A percentile compares a stretch with the other conserved stretches of the same genome.
phyloP scores from a whole-genome alignment of 345 rosid genomes.

The Alliaria petiolata region DNA sequence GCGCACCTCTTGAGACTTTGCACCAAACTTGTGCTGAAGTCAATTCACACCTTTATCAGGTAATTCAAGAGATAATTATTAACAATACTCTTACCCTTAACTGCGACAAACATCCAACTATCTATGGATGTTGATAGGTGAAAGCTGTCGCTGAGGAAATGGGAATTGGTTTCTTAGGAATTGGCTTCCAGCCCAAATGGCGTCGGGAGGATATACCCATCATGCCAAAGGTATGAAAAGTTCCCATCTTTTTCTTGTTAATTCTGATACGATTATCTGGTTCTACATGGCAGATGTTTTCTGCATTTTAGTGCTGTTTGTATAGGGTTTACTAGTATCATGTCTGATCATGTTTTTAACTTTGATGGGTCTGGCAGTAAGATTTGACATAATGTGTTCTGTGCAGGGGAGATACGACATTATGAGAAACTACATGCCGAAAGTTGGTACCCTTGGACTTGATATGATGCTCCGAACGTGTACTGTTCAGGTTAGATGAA shows the following conservation, averaged over 20 bases:
- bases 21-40: conserved; percentile 99
- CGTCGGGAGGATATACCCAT: conserved; percentile 78
- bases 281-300: background rate
- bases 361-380: background rate
- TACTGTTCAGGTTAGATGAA: conserved; percentile 85
- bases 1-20: conserved; percentile 98
- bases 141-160: conserved; percentile 99
- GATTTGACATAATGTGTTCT: conserved; percentile 29
- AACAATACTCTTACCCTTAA: background rate
- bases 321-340: no score
- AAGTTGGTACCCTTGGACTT: conserved; percentile 93
- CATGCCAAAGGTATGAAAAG: conserved; percentile 85
- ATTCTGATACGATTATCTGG: background rate
- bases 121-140: conserved; percentile 46
- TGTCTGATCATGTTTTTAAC: background rate
- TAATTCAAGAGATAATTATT: conserved; percentile 7
- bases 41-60: conserved; percentile 99
- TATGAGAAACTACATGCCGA: conserved; percentile 98
- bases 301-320: background rate
- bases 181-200: conserved; percentile 98
- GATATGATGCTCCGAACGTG: conserved; percentile 99
- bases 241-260: background rate
- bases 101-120: background rate
- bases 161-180: conserved; percentile 98
- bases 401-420: conserved; percentile 96